Evolutionary conservation across 306 rosid species (phyloP), one percentile per base, ranked within the genome.

Genomic region (Benincasa hispida): DNA sequence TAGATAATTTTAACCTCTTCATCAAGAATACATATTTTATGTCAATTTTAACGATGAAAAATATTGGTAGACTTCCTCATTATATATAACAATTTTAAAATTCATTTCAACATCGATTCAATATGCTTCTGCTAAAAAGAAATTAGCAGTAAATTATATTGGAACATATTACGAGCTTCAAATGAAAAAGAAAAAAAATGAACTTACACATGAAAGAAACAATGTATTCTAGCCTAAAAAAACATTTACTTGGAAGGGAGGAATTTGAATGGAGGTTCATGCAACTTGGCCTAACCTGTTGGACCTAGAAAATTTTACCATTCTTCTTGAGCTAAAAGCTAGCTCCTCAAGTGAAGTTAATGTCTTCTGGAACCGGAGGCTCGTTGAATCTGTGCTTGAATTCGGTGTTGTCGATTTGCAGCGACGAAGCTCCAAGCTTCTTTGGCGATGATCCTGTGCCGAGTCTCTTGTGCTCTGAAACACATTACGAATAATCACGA

Each of bases 401-500:
- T 39, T 87, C 88, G 79, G 77, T 76, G 62, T 87, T 86, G 28
- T 72, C 87, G 58, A 82, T 84, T 37, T 60, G 81, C 75, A 80
- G 50, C 6, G 82, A 76, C 19, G 84, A 86, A 57, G 78, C 65
- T 35, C 78, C 83, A 7, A 86, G 80, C 76, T 67, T 69, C 75
- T 79, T 84, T 25, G 48, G 69, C 0, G 81, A 76, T 74, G 81
- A 72, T 74, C 78, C 87, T 0, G 85, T 37, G 54, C 83, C 82
- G 30, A 82, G 63, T 80, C 90, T 87, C 85, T 86, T 85, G 87
- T 87, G 83, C 79, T 91, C 97, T 93, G 81, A 42, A 69, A 75
- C 10, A 27, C 25, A 9, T 48, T 18, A 39, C 22, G 35, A 34
- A 1, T 42, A 32, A 34, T 63, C 3, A 21, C 21, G 9, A 45